Evolutionary conservation across 2,329 filamentous ascomycete genomes (phyloP), one percentile per base, ranked within the genome.

Genomic region (Penicillium oxalicum): DNA sequence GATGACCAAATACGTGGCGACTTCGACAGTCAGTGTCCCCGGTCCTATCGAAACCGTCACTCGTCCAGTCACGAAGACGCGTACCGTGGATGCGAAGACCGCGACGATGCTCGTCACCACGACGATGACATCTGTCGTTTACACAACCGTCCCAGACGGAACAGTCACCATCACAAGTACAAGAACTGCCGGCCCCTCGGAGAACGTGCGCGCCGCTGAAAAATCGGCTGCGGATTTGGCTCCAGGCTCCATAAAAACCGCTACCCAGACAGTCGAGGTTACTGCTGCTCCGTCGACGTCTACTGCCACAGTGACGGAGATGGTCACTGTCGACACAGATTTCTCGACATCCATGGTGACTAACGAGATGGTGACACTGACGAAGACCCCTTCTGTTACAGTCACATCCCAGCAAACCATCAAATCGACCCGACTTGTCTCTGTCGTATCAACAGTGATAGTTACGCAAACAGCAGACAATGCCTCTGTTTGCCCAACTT

Each of bases 151-250:
- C 6, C 36, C 36, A 3, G 8, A 24, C 9, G 28, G 18, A 12
- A 46, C 37, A n/a, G 13, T 47, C 32, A 47, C 44, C 24, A 7
- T 41, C 18, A 47, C 44, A 8, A 27, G 44, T 8, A 47, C 44
- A 13, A 35, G 18, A 40, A 7, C 32, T 24, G 12, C 27, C 5
- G 9, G 8, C 13, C 26, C 12, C 32, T 11, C 9, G 18, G 3
- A 12, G 38, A 40, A 9, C 11, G 24, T n/a, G 11, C 25, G 8
- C 4, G 38, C 25, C 9, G 11, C 12, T 28, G 2, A 40, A 4
- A 32, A 32, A 32, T 11, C 2, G 29, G 29, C 8, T 32, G 13
- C 13, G 13, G 24, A 35, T 8, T n/a, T 24, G 2, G 7, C 27
- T 12, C 7, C 18, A 9, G n/a, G 24, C 29, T 13, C 41, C 25